Evolutionary conservation across 2,329 filamentous ascomycete genomes (phyloP).

Genomic region (Clonostachys byssicola): DNA sequence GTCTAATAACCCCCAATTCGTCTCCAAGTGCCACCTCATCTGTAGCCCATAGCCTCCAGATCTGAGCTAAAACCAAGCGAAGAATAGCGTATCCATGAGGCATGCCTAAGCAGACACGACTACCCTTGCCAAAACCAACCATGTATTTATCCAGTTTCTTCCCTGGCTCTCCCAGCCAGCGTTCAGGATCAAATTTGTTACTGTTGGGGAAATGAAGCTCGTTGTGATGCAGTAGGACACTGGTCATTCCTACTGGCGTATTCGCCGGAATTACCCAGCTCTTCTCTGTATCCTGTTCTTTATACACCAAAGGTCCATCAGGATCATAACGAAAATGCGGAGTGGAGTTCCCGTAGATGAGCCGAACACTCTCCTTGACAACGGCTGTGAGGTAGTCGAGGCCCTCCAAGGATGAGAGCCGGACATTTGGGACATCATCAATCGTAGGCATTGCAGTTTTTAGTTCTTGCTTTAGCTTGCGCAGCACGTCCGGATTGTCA

Average conservation of each 20-base stretch:
- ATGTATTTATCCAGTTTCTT: slow-evolving; percentile 25
- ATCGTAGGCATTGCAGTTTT: too few species aligned
- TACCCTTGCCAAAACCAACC: slow-evolving; percentile 8
- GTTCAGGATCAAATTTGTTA: slow-evolving; percentile 14
- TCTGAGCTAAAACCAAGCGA: too few species aligned
- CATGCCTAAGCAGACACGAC: slow-evolving; percentile 6
- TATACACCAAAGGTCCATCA: neutral
- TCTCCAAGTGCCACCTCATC: too few species aligned
- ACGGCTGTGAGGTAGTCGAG: too few species aligned
- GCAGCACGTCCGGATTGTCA: neutral
- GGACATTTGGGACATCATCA: too few species aligned
- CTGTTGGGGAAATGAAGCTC: slow-evolving; percentile 12
- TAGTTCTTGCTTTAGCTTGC: neutral
- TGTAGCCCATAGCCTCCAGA: too few species aligned
- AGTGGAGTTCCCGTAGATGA: too few species aligned
- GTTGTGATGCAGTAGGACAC: slow-evolving; percentile 16
- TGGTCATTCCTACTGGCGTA: slow-evolving; percentile 28
- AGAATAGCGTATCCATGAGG: too few species aligned
- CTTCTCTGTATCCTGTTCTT: neutral
- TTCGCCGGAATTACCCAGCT: slow-evolving; percentile 17
- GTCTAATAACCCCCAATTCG: too few species aligned
- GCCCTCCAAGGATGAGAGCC: too few species aligned
- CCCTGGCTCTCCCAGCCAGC: slow-evolving; percentile 11
- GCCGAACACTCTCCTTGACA: too few species aligned
- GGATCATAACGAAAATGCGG: neutral